phyloP scores from a whole-genome alignment of 208 protist species.

The Porcisia hertigi region DNA sequence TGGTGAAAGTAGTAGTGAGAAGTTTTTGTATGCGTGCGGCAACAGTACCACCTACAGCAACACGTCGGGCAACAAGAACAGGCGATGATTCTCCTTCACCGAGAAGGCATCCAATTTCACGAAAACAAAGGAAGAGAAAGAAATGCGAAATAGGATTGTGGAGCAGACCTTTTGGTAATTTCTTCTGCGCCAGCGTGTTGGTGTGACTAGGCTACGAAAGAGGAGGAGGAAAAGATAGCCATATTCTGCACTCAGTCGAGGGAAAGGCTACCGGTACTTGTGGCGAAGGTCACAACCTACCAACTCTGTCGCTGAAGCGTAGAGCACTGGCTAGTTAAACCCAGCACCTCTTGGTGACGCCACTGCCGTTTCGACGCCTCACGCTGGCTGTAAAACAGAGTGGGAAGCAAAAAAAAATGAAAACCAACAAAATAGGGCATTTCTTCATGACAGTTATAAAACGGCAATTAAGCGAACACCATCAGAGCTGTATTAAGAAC shows the following conservation, averaged over 20 bases:
- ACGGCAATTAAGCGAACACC: neutral
- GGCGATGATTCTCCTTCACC: neutral
- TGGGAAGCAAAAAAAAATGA: neutral
- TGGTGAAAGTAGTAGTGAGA: slow-evolving; percentile 9
- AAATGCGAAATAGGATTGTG: no score
- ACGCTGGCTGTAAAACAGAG: no score
- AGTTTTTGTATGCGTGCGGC: slow-evolving; percentile 1
- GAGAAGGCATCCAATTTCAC: neutral
- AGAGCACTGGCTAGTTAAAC: neutral
- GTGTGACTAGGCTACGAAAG: neutral
- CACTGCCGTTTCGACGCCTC: neutral
- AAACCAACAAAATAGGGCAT: no score
- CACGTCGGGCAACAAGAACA: neutral
- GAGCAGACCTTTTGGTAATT: neutral
- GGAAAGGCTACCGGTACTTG: neutral
- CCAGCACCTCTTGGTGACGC: neutral
- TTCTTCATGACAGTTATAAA: no score
- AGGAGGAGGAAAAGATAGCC: neutral
- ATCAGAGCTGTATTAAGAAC: neutral
- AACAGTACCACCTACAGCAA: neutral
- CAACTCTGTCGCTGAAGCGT: neutral
- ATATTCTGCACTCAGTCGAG: neutral
- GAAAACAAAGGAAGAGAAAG: neutral
- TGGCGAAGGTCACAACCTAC: neutral
- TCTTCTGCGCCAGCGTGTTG: neutral